These are phyloP conservation scores for Saksenaea vasiformis DNA, from an alignment of 371 early-diverging fungal genomes.

Conservation along the genomic window DNA sequence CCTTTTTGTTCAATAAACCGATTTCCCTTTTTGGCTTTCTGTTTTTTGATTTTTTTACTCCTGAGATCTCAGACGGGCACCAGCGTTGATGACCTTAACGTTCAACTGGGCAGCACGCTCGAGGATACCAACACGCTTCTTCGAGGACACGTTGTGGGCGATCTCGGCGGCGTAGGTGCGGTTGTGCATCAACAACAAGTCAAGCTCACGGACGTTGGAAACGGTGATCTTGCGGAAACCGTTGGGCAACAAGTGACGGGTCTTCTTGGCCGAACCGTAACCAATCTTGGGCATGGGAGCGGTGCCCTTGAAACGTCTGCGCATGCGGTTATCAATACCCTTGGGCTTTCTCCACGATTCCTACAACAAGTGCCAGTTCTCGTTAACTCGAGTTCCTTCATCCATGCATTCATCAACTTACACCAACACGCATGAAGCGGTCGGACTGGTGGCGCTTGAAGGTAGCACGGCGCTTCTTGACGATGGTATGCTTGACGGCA, in stretches of 20 bases:
- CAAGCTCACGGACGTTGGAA: conserved; percentile 94
- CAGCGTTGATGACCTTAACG: conserved; percentile 97
- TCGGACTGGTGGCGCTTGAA: conserved; percentile 99
- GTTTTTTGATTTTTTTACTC: conserved; percentile 57
- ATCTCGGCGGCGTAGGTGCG: conserved; percentile 99
- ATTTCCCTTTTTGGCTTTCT: neutral
- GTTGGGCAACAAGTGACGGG: conserved; percentile 96
- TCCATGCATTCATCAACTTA: conserved; percentile 40
- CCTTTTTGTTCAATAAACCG: conserved; percentile 1
- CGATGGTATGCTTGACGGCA: conserved; percentile 88
- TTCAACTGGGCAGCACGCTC: conserved; percentile 98
- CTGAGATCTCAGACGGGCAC: conserved; percentile 93
- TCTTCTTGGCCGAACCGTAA: conserved; percentile 96
- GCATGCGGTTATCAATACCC: conserved; percentile 99
- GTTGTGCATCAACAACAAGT: conserved; percentile 99
- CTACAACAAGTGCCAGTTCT: conserved; percentile 43
- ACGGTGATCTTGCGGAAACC: conserved; percentile 99
- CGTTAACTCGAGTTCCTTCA: neutral
- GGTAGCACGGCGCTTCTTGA: conserved; percentile 98
- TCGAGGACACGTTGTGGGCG: conserved; percentile 96
- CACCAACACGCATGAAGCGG: conserved; percentile 95
- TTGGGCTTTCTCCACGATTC: conserved; percentile 99
- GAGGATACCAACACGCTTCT: conserved; percentile 96
- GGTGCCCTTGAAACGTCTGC: conserved; percentile 98
- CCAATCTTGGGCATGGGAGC: conserved; percentile 99